Conservation (phyloP, 306 rosid genomes). For the Sesbania bispinosa region DNA sequence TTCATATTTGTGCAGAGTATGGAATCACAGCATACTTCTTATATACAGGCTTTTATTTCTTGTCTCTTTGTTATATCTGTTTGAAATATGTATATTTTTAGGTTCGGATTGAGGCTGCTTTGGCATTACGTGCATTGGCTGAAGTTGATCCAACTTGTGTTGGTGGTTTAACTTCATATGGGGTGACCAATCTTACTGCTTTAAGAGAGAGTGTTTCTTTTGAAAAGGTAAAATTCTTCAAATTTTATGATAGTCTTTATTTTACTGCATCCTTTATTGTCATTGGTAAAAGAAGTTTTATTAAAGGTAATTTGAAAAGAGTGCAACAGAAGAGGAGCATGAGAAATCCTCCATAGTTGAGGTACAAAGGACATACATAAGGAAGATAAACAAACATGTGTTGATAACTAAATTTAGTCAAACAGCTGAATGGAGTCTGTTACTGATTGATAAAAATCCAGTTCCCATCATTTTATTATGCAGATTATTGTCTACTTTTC, state of each 20-base stretch:
- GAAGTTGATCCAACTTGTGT: conserved; percentile 99
- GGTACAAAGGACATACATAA: background rate
- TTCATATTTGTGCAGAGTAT: conserved; percentile 10
- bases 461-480: background rate
- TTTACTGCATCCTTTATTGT: background rate
- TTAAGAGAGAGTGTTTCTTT: conserved; percentile 81
- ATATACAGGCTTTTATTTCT: background rate
- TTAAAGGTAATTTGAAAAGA: background rate
- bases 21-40: background rate
- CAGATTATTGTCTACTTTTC: background rate
- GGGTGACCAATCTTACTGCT: conserved; percentile 85
- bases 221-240: conserved; percentile 66
- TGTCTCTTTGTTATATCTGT: conserved; percentile 8
- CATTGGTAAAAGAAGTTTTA: background rate
- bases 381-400: background rate
- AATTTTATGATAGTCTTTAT: conserved; percentile 15
- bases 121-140: conserved; percentile 77
- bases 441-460: background rate
- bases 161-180: conserved; percentile 90
- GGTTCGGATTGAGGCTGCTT: conserved; percentile 97
- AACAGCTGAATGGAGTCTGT: background rate
- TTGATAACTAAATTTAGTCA: background rate
- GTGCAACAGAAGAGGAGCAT: background rate
- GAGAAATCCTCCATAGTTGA: background rate
- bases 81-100: conserved; percentile 34